These are phyloP conservation scores for Triticum urartu DNA, from an alignment of 176 grass and related monocot species.

Conservation along the genomic window DNA sequence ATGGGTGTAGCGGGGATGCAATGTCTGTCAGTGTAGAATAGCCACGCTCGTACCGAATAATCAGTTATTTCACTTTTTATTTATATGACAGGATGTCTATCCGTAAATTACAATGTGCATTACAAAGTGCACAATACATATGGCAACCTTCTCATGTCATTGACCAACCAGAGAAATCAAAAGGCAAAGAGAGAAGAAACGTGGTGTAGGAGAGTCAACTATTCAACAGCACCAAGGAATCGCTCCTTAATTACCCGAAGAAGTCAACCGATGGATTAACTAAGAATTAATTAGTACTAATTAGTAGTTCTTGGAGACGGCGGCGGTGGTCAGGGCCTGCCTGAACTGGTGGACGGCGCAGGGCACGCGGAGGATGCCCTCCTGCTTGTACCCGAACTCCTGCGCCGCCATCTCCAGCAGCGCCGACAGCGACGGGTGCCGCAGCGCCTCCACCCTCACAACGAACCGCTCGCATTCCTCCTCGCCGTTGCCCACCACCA, in stretches of 20 bases:
- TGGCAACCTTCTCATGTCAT: background rate
- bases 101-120: background rate
- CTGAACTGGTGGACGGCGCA: slow-evolving; percentile 54
- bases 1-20: no score
- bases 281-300: background rate
- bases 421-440: slow-evolving; percentile 52
- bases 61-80: slow-evolving; percentile 6
- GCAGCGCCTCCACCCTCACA: slow-evolving; percentile 59
- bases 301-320: slow-evolving; percentile 16
- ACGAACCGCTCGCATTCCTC: slow-evolving; percentile 54
- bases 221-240: background rate
- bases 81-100: background rate
- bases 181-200: background rate
- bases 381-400: slow-evolving; percentile 75
- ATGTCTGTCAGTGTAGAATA: no score
- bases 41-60: background rate
- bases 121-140: background rate
- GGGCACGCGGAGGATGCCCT: slow-evolving; percentile 70
- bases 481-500: slow-evolving; percentile 39
- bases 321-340: slow-evolving; percentile 32
- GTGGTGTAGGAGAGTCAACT: background rate
- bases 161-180: background rate
- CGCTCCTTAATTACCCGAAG: background rate
- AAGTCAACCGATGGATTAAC: background rate
- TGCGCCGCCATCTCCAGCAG: slow-evolving; percentile 61